A percentile compares a stretch with the other conserved stretches of the same genome.
These are phyloP conservation scores for Pythium monospermum DNA, from an alignment of 352 stramenopile genomes.

Conservation along the genomic window DNA sequence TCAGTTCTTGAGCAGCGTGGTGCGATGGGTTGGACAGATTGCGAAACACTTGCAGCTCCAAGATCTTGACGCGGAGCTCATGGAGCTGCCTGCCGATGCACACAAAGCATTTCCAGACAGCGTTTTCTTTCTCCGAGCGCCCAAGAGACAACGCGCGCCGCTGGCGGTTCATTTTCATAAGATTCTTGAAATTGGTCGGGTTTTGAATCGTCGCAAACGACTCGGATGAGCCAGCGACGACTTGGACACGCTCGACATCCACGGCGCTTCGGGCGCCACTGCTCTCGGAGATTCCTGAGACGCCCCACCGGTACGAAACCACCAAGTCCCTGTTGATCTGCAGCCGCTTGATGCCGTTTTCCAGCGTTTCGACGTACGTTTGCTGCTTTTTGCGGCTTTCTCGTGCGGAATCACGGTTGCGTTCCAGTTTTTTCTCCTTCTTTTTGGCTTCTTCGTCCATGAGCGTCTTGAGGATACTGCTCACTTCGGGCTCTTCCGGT, in stretches of 20 bases:
- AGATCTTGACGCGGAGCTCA: constrained; percentile 43
- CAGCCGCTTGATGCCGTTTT: constrained; percentile 83
- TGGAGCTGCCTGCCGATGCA: constrained; percentile 50
- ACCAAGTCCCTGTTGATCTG: constrained; percentile 81
- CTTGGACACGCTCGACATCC: constrained; percentile 55
- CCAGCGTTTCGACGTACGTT: constrained; percentile 81
- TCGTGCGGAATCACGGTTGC: constrained; percentile 81
- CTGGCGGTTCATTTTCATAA: constrained; percentile 76
- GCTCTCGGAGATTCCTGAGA: constrained; percentile 22
- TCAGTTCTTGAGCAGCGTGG: constrained; percentile 36
- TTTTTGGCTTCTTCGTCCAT: constrained; percentile 88
- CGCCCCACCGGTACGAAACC: constrained; percentile 64
- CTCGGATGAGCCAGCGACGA: constrained; percentile 62
- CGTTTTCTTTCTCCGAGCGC: constrained; percentile 38
- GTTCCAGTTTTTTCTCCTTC: constrained; percentile 87
- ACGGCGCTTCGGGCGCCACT: constrained; percentile 36
- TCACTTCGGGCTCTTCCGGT: constrained; percentile 73
- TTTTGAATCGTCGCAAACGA: constrained; percentile 70
- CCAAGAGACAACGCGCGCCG: constrained; percentile 48
- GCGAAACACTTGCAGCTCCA: constrained; percentile 64
- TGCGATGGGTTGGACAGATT: constrained; percentile 35
- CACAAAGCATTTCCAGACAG: constrained; percentile 58
- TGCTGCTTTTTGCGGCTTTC: constrained; percentile 85
- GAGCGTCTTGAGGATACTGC: constrained; percentile 82
- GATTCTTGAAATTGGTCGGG: constrained; percentile 51